Conservation (phyloP, 257 asterid species). For the Henckelia pumila region DNA sequence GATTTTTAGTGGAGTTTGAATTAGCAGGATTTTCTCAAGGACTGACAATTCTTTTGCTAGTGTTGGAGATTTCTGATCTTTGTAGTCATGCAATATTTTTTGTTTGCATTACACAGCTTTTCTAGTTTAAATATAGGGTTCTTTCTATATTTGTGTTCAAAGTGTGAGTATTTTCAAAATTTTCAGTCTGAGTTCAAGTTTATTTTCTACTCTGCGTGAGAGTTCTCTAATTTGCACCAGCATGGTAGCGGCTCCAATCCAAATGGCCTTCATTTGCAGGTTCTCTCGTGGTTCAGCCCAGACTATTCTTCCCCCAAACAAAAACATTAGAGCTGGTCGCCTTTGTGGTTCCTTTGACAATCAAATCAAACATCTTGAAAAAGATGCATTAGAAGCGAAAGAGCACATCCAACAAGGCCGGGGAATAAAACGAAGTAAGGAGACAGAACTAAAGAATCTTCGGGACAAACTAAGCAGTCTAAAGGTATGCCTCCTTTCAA, state of each 20-base stretch:
- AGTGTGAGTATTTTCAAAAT: too few species aligned
- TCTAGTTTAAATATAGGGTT: too few species aligned
- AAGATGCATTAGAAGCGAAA: constrained; percentile 46
- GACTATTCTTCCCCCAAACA: constrained; percentile 80
- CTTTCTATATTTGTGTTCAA: too few species aligned
- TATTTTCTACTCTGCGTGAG: constrained; percentile 13
- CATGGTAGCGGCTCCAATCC: constrained; percentile 23
- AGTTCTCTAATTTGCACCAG: constrained; percentile 25
- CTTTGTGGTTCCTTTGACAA: constrained; percentile 83
- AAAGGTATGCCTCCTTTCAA: too few species aligned
- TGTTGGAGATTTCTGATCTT: too few species aligned
- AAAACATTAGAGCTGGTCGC: constrained; percentile 60
- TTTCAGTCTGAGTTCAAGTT: not conserved
- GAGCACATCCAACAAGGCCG: constrained; percentile 41
- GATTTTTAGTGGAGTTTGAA: too few species aligned
- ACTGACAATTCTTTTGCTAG: too few species aligned
- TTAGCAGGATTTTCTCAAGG: too few species aligned
- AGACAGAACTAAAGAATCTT: constrained; percentile 55
- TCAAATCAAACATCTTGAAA: constrained; percentile 58
- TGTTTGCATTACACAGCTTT: too few species aligned
- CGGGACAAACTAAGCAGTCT: constrained; percentile 28
- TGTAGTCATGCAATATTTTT: too few species aligned
- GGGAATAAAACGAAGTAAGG: constrained; percentile 55
- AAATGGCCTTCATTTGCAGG: constrained; percentile 43
- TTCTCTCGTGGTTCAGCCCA: constrained; percentile 83